Conservation (phyloP, 495 filamentous ascomycete species). For the Penicillium pancosmium region DNA sequence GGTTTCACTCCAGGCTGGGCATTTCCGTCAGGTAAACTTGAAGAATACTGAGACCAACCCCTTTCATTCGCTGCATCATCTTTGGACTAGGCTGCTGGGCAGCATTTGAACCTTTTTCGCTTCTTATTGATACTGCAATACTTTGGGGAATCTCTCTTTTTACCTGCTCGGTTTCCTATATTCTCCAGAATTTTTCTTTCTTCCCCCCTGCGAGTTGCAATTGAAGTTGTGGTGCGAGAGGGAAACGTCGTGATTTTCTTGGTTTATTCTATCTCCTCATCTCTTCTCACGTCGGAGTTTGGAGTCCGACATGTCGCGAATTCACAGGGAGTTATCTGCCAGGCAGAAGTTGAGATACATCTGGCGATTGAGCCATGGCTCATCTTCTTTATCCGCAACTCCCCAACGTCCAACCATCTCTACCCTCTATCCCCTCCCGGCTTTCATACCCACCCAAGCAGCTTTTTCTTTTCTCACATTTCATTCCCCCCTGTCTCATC, state of each 20-base stretch:
- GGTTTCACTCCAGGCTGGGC: constrained; percentile 35
- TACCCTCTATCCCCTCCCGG: not conserved
- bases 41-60: not conserved
- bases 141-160: constrained; percentile 3
- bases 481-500: constrained; percentile 4
- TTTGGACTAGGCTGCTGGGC: constrained; percentile 15
- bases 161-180: not conserved
- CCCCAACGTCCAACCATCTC: not conserved
- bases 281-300: not conserved
- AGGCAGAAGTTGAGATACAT: not conserved
- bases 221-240: not conserved
- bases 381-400: not conserved
- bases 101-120: constrained; percentile 13
- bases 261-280: not conserved
- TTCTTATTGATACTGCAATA: constrained; percentile 18
- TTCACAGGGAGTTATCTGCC: not conserved
- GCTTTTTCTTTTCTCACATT: constrained; percentile 7
- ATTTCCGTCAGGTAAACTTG: constrained; percentile 33
- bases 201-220: not conserved
- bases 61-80: not conserved
- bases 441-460: constrained; percentile 1
- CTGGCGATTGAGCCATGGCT: not conserved
- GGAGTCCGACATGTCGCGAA: not conserved
- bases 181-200: not conserved
- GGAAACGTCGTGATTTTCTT: not conserved